Percentiles rank a stretch among this genome's conserved stretches.
phyloP scores from a whole-genome alignment of 495 filamentous ascomycete genomes.

The Trichoderma orchidacearum region DNA sequence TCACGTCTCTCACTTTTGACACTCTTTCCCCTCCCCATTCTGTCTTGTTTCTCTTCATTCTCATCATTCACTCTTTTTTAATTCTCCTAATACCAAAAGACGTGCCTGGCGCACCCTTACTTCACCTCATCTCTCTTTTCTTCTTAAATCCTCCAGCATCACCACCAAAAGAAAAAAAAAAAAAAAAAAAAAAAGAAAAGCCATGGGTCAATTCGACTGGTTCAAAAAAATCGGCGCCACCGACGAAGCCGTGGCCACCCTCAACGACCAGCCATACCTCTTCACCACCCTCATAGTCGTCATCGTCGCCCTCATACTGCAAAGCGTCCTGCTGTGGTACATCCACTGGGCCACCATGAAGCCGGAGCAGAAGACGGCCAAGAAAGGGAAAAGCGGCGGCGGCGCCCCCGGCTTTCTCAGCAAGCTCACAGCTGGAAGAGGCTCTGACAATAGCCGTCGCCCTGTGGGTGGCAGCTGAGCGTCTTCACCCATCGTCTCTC shows the following conservation, averaged over 20 bases:
- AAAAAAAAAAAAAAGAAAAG: not conserved
- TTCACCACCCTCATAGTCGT: constrained; percentile 36
- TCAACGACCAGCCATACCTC: constrained; percentile 38
- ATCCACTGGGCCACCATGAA: constrained; percentile 38
- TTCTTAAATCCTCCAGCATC: not conserved
- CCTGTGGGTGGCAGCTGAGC: not conserved
- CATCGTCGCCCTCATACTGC: constrained; percentile 26
- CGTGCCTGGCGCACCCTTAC: not conserved
- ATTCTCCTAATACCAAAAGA: not conserved
- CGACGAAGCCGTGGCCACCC: constrained; percentile 30
- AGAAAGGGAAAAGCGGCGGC: constrained; percentile 19
- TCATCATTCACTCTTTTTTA: not conserved
- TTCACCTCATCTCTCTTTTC: not conserved
- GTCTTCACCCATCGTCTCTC: too few relatives aligned
- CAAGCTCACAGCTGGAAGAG: not conserved
- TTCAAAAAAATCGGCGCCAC: constrained; percentile 32
- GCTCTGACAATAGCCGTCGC: not conserved
- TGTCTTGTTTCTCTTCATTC: not conserved
- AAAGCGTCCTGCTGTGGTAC: constrained; percentile 30
- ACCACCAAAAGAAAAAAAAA: not conserved
- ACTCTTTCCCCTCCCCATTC: not conserved
- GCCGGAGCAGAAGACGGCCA: constrained; percentile 36
- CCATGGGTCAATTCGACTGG: constrained; percentile 35
- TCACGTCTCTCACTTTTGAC: not conserved
- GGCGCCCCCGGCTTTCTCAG: not conserved